Evolutionary conservation across 1,139 yeast genomes (phyloP), one percentile per base, ranked within the genome.

Genomic region (Pichia sp.): DNA sequence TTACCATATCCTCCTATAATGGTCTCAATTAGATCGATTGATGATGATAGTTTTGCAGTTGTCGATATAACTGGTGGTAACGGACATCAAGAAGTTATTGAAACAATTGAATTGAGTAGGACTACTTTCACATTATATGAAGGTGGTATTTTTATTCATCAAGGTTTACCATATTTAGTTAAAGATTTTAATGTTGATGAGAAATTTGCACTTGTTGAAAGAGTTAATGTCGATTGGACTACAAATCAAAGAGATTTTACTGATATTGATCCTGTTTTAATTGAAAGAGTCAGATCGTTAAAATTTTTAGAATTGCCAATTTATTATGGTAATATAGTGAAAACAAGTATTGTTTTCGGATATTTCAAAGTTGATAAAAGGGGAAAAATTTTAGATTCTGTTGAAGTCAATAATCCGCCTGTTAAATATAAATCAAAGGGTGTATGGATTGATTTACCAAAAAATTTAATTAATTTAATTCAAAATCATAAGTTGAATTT

Each of bases 101-200:
- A 93, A 68, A 93, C 86, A 60, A 80, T 93, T n/a, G 99, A 93
- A 64, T 87, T 87, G 3, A 84, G 88, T 47, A 76, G 99, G 60
- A 88, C 95, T 0, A 84, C 91, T 49, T 93, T 93, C 65, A 89
- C 98, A 0, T 67, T 93, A 1, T 95, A 95, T 66, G 98, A 93
- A 66, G 99, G 99, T 0, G 99, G 95, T 0, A 90, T 93, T 1
- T 90, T 87, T 60, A 77, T 93, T 47, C 98, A 93, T 64, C 98
- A 93, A 67, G 99, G 99, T 3, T 76, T 80, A 55, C 89, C 97
- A 0, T 91, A 90, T 63, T 66, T 95, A 39, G 91, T 95, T 0
- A 80, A 85, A 52, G 96, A 90, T 60, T 86, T 93, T 62, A 86
- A 90, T 60, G 74, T 86, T 0, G 87, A 87, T 34, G 84, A 80